Percentiles rank a stretch among this genome's conserved stretches.
phyloP scores from a whole-genome alignment of 306 rosid genomes.

The Lagenaria siceraria region DNA sequence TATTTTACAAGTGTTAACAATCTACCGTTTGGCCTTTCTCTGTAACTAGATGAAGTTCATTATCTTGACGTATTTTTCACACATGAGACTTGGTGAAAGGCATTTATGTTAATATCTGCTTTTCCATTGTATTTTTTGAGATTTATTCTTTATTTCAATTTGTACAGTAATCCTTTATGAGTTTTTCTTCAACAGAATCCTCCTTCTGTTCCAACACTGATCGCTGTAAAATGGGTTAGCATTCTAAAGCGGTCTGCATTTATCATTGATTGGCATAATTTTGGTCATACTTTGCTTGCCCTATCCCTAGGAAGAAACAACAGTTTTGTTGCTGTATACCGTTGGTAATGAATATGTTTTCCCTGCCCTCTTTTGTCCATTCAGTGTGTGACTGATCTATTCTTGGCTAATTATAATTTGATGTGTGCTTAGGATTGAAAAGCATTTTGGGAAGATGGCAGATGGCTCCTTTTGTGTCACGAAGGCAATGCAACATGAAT shows the following conservation, averaged over 20 bases:
- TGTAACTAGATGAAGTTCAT: not conserved
- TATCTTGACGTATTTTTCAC: not conserved
- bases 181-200: conserved; percentile 64
- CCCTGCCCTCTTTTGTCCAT: not conserved
- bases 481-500: conserved; percentile 91
- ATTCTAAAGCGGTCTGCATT: conserved; percentile 61
- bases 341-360: conserved; percentile 37
- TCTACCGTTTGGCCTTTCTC: not conserved
- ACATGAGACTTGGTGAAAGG: not conserved
- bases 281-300: conserved; percentile 81
- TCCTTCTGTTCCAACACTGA: conserved; percentile 92
- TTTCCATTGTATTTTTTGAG: not conserved
- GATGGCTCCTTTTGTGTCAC: conserved; percentile 86
- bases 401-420: not conserved
- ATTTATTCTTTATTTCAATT: not conserved
- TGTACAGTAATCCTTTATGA: not conserved
- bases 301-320: conserved; percentile 85
- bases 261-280: conserved; percentile 96
- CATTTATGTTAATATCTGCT: not conserved
- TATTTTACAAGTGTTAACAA: not conserved
- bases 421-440: conserved; percentile 65
- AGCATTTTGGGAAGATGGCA: conserved; percentile 79
- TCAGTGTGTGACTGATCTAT: not conserved
- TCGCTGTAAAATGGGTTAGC: conserved; percentile 90
- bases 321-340: conserved; percentile 59